Evolutionary conservation across 2,329 filamentous ascomycete genomes (phyloP).

Genomic region (Pseudopyrenochaeta lycopersici): DNA sequence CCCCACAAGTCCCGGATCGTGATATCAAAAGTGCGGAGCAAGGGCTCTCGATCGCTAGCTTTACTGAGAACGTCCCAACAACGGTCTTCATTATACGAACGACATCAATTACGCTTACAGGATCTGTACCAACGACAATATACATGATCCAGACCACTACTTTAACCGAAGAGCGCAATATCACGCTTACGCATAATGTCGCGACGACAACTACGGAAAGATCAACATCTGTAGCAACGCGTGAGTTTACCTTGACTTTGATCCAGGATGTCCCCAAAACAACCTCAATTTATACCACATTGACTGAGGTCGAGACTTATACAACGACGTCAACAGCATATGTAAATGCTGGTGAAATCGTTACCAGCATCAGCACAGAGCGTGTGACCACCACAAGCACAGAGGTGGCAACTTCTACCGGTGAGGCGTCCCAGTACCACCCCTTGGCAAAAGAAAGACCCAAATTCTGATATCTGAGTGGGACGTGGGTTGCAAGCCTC

Average conservation of each 20-base stretch:
- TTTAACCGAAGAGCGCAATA: neutral
- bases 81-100: neutral
- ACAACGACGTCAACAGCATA: neutral
- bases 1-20: neutral
- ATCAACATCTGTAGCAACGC: neutral
- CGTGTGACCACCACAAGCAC: neutral
- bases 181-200: no score
- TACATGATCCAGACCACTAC: neutral
- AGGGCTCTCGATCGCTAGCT: neutral
- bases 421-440: neutral
- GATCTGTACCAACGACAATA: neutral
- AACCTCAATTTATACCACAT: neutral
- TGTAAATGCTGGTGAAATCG: neutral
- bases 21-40: neutral
- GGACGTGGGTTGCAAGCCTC: no score
- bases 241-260: neutral
- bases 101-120: neutral
- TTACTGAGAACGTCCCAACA: neutral
- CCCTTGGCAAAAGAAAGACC: no score
- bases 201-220: no score
- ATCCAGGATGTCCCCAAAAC: neutral
- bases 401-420: neutral
- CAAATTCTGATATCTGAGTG: no score
- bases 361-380: neutral
- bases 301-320: neutral